A percentile compares a stretch with the other conserved stretches of the same genome.
phyloP scores from a whole-genome alignment of 116 monocot species.

The Iris pallida region DNA sequence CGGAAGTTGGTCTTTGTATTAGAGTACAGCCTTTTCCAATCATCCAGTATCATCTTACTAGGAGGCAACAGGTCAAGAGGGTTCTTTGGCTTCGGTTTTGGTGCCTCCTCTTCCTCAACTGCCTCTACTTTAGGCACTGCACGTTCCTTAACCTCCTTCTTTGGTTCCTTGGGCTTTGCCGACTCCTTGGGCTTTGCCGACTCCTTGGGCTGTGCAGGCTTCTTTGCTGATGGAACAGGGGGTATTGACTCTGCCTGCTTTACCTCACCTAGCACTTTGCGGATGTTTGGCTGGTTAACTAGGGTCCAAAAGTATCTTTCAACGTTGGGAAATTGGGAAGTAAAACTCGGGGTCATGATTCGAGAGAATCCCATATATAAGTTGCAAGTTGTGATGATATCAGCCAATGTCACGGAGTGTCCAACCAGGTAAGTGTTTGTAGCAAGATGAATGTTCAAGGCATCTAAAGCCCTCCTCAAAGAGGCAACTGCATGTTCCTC shows the following conservation, averaged over 20 bases:
- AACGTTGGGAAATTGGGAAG: slow-evolving; percentile 70
- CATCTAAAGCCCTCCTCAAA: slow-evolving; percentile 57
- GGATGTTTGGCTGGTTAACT: slow-evolving; percentile 73
- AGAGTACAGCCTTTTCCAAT: slow-evolving; percentile 96
- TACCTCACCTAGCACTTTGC: slow-evolving; percentile 53
- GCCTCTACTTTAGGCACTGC: slow-evolving; percentile 33
- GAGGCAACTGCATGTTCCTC: slow-evolving; percentile 49
- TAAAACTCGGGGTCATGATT: slow-evolving; percentile 68
- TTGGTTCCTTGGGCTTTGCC: slow-evolving; percentile 1
- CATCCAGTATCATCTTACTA: slow-evolving; percentile 86
- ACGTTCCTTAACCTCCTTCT: slow-evolving; percentile 24
- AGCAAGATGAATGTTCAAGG: slow-evolving; percentile 59
- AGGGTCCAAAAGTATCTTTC: slow-evolving; percentile 85
- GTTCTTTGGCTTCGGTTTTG: slow-evolving; percentile 80
- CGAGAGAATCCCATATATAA: slow-evolving; percentile 34
- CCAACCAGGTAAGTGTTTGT: slow-evolving; percentile 76
- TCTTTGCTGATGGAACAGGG: slow-evolving; percentile 33
- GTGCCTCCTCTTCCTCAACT: slow-evolving; percentile 64
- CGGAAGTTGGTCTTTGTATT: slow-evolving; percentile 93
- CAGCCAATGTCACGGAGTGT: slow-evolving; percentile 60
- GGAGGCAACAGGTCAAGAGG: slow-evolving; percentile 80
- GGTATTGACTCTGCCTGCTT: slow-evolving; percentile 64
- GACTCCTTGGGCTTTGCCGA: slow-evolving; percentile 46
- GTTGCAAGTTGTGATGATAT: slow-evolving; percentile 74
- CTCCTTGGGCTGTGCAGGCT: slow-evolving; percentile 40